Evolutionary conservation across 2,329 filamentous ascomycete species (phyloP).

Genomic region (Colletotrichum incanum): DNA sequence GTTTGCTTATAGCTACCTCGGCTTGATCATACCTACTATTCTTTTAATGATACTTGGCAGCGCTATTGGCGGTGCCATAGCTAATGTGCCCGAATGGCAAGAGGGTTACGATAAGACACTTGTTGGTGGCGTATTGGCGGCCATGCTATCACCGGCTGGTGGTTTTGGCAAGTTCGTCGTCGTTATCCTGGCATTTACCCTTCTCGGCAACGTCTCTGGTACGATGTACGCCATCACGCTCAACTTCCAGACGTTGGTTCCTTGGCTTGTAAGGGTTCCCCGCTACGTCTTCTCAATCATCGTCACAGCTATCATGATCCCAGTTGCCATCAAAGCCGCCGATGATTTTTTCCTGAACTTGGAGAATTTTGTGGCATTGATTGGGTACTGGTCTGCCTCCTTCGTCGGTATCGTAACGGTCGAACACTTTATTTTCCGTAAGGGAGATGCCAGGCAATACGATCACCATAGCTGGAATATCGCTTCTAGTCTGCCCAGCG

Average conservation of each 20-base stretch:
- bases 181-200: constrained; percentile 70
- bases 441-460: constrained; percentile 60
- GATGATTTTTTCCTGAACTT: constrained; percentile 71
- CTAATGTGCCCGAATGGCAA: constrained; percentile 68
- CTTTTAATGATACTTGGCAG: constrained; percentile 75
- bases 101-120: constrained; percentile 67
- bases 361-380: constrained; percentile 70
- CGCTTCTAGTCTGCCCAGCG: constrained; percentile 60
- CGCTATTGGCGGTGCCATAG: constrained; percentile 74
- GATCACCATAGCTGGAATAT: constrained; percentile 66
- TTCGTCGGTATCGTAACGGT: constrained; percentile 66
- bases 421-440: constrained; percentile 66
- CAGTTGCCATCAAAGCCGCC: constrained; percentile 70
- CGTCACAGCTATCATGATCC: constrained; percentile 72
- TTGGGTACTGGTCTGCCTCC: constrained; percentile 72
- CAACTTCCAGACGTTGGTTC: constrained; percentile 75
- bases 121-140: constrained; percentile 72
- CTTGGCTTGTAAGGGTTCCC: constrained; percentile 69
- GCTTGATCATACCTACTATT: constrained; percentile 69
- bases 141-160: constrained; percentile 71
- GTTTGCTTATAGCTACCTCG: constrained; percentile 71
- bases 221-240: constrained; percentile 75
- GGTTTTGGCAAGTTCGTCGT: constrained; percentile 76
- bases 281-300: constrained; percentile 72
- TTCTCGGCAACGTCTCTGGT: constrained; percentile 73